Evolutionary conservation across 352 stramenopile species (phyloP).

Genomic region (Thraustochytrium sp.): DNA sequence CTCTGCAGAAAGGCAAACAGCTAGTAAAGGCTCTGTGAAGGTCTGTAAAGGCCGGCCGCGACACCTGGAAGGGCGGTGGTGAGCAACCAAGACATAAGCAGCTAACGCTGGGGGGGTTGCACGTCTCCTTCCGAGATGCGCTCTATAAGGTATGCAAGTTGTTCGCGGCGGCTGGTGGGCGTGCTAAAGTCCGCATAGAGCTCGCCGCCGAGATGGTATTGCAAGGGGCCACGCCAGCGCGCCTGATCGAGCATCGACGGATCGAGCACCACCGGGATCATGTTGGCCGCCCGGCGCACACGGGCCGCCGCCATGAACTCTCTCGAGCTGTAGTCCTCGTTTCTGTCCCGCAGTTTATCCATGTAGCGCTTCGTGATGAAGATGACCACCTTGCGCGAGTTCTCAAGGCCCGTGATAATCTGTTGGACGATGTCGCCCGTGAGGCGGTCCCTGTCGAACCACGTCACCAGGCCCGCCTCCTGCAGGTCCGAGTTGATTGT

Average conservation of each 20-base stretch:
- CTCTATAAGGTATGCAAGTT: background rate
- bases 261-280: background rate
- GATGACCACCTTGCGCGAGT: background rate
- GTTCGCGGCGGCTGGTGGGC: background rate
- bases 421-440: background rate
- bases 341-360: background rate
- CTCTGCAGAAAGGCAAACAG: no score
- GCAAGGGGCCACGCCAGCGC: background rate
- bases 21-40: no score
- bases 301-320: background rate
- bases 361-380: slow-evolving; percentile 13
- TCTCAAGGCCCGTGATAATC: background rate
- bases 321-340: background rate
- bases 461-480: background rate
- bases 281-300: background rate
- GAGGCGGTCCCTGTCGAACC: background rate
- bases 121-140: no score
- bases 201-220: background rate
- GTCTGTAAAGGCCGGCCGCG: no score
- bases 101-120: no score
- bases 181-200: slow-evolving; percentile 5
- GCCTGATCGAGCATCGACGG: background rate
- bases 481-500: background rate
- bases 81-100: no score
- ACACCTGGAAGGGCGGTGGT: no score